Conservation (phyloP, 1,284 basidiomycete species). For the Boletellus deceptivus region DNA sequence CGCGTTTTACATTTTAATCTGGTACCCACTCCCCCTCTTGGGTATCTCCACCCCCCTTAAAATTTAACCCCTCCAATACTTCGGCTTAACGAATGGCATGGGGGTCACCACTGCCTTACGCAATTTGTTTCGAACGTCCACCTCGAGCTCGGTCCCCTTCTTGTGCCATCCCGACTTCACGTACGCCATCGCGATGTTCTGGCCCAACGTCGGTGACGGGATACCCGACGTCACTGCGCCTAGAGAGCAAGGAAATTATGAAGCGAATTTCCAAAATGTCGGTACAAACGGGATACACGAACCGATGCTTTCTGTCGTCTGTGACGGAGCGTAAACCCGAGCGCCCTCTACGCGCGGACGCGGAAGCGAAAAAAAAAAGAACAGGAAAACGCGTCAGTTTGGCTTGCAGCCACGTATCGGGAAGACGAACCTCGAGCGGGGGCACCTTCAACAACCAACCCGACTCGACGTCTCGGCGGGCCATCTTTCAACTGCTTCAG, state of each 20-base stretch:
- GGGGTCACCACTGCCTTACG: constrained; percentile 67
- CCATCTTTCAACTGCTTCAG: constrained; percentile 80
- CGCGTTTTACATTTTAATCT: no score
- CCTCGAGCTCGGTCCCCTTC: constrained; percentile 80
- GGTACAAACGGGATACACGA: constrained; percentile 11
- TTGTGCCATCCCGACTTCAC: constrained; percentile 81
- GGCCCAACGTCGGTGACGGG: constrained; percentile 86
- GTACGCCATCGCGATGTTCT: constrained; percentile 98
- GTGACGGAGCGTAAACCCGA: constrained; percentile 63
- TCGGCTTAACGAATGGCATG: constrained; percentile 80
- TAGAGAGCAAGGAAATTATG: constrained; percentile 18
- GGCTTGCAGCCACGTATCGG: no score
- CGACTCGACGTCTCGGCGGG: constrained; percentile 78
- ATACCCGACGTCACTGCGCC: constrained; percentile 91
- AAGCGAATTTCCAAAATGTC: no score
- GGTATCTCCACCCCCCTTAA: no score
- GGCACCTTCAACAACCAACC: constrained; percentile 79
- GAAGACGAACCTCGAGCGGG: constrained; percentile 73
- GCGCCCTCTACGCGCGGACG: constrained; percentile 63
- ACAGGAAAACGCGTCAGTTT: background rate
- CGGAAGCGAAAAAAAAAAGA: background rate
- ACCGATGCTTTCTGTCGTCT: constrained; percentile 56
- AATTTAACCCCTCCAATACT: constrained; percentile 61
- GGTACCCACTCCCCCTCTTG: no score
- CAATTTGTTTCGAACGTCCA: constrained; percentile 77